phyloP scores from a whole-genome alignment of 192 early-diverging fungal genomes.

The Podila epigama region DNA sequence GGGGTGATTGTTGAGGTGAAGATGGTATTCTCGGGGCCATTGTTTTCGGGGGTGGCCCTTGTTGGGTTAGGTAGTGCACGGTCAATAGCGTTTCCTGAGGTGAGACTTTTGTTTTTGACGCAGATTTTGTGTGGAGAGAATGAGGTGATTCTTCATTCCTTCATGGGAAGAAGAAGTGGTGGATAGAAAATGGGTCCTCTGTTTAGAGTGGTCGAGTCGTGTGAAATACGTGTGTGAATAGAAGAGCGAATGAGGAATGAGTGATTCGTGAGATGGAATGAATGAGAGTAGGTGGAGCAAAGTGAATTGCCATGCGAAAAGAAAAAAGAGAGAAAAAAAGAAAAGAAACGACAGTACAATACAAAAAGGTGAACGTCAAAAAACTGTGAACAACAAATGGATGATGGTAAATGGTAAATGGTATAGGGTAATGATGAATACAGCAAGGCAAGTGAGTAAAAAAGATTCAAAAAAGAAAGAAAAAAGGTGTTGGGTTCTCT shows the following conservation, averaged over 20 bases:
- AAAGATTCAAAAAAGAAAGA: neutral
- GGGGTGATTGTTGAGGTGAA: neutral
- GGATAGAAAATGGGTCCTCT: no score
- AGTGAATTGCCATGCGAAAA: neutral
- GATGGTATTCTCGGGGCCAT: neutral
- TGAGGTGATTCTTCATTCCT: no score
- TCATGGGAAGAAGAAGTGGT: no score
- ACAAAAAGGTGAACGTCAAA: no score
- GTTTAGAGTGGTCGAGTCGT: no score
- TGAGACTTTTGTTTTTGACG: neutral
- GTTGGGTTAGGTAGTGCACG: neutral
- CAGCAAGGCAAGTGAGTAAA: no score
- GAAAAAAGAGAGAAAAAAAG: constrained; percentile 1
- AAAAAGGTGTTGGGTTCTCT: neutral
- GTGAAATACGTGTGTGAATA: no score
- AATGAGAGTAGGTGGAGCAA: neutral
- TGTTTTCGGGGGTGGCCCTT: neutral
- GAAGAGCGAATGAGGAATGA: neutral
- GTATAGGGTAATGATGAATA: no score
- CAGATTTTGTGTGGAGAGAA: neutral
- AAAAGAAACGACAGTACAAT: neutral
- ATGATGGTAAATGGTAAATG: no score
- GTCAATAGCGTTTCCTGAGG: no score
- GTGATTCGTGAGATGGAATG: neutral
- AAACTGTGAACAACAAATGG: no score